These are phyloP conservation scores for Xylaria grammica DNA, from an alignment of 495 filamentous ascomycete species.

Conservation along the genomic window DNA sequence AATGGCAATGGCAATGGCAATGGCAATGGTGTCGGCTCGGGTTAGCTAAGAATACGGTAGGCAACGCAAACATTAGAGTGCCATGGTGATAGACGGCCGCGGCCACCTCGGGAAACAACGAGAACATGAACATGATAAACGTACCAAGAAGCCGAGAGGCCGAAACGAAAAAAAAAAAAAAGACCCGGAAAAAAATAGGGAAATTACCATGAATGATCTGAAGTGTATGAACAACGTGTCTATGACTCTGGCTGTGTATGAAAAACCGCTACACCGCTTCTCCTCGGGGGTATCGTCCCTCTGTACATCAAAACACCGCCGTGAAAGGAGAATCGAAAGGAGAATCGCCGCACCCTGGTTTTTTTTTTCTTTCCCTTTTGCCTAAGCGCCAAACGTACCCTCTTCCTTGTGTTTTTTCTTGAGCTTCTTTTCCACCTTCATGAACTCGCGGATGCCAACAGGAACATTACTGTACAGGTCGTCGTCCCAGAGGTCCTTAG, in stretches of 20 bases:
- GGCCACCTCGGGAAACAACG: slow-evolving; percentile 24
- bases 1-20: slow-evolving; percentile 11
- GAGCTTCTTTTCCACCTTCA: slow-evolving; percentile 93
- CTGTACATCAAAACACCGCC: not conserved
- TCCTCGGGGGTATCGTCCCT: slow-evolving; percentile 17
- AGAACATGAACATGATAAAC: slow-evolving; percentile 19
- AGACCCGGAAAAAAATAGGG: not conserved
- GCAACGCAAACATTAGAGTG: slow-evolving; percentile 22
- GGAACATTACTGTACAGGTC: slow-evolving; percentile 83
- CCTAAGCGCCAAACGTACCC: slow-evolving; percentile 46
- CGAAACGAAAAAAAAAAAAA: not conserved
- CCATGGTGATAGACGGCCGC: slow-evolving; percentile 33
- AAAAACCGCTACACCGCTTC: not conserved
- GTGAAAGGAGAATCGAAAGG: not conserved
- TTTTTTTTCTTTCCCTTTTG: not conserved
- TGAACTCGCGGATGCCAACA: slow-evolving; percentile 94
- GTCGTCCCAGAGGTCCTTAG: slow-evolving; percentile 55
- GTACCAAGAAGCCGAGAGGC: not conserved
- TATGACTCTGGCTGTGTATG: slow-evolving; percentile 5
- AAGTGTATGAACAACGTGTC: slow-evolving; percentile 9
- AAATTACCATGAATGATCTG: not conserved
- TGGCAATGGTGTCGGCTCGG: slow-evolving; percentile 1
- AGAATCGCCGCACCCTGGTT: not conserved
- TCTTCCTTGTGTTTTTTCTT: slow-evolving; percentile 70
- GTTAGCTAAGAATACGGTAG: not conserved